Conservation (phyloP, 2,329 filamentous ascomycete species). For the Ascochyta lentis region DNA sequence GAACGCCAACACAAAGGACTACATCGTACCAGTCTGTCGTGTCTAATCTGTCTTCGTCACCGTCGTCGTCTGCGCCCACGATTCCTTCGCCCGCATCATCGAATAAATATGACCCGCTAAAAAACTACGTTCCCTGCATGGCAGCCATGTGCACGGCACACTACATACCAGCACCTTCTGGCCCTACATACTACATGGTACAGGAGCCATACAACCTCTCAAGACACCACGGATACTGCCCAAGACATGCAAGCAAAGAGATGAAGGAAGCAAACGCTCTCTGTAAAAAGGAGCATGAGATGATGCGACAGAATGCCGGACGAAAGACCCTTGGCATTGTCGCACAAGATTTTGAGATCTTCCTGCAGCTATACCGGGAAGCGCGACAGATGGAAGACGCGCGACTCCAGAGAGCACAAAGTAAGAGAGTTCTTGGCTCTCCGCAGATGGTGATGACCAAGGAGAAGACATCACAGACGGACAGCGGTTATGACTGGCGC, state of each 20-base stretch:
- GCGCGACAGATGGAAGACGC: slow-evolving; percentile 21
- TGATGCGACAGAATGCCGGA: slow-evolving; percentile 41
- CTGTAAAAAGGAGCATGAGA: slow-evolving; percentile 37
- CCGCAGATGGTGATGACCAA: neutral
- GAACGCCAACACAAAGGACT: slow-evolving; percentile 19
- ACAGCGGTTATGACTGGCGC: slow-evolving; percentile 33
- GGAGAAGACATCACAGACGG: slow-evolving; percentile 2
- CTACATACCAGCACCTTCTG: slow-evolving; percentile 32
- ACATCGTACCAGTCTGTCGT: slow-evolving; percentile 31
- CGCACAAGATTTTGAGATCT: slow-evolving; percentile 38
- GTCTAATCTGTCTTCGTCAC: slow-evolving; percentile 25
- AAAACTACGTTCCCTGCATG: slow-evolving; percentile 42
- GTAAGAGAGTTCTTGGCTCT: slow-evolving; percentile 22
- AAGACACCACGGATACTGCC: slow-evolving; percentile 38
- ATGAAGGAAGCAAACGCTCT: slow-evolving; percentile 31
- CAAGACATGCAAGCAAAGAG: slow-evolving; percentile 36
- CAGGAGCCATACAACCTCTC: slow-evolving; percentile 38
- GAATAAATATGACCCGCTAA: slow-evolving; percentile 38
- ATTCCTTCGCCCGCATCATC: slow-evolving; percentile 13
- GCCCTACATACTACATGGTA: slow-evolving; percentile 37
- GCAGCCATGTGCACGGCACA: slow-evolving; percentile 31
- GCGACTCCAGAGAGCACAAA: slow-evolving; percentile 19
- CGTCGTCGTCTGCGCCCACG: slow-evolving; percentile 22
- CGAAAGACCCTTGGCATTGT: slow-evolving; percentile 40
- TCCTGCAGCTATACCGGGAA: slow-evolving; percentile 23